These are phyloP conservation scores for Rhodotorula sp. DNA, from an alignment of 1,284 basidiomycete genomes.

Conservation along the genomic window DNA sequence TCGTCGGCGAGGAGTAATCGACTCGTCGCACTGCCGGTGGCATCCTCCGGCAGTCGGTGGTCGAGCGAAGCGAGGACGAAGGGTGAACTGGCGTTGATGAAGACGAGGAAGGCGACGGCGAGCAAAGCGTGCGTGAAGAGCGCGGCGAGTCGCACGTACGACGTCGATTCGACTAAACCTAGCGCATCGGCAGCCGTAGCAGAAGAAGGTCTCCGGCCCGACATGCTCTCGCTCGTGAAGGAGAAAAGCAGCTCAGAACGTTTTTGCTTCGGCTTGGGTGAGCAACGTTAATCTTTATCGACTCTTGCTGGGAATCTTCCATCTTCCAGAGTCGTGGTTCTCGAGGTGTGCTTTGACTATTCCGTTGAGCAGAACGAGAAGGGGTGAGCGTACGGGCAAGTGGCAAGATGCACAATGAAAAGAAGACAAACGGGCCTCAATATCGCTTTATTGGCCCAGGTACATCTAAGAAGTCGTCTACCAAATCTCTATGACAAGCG, in stretches of 20 bases:
- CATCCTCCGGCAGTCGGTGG: neutral
- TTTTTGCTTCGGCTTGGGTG: neutral
- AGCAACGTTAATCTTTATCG: neutral
- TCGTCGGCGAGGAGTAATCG: conserved; percentile 40
- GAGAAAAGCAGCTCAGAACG: neutral
- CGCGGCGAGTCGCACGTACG: conserved; percentile 8
- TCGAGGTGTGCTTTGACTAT: too few species aligned
- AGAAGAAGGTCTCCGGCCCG: neutral
- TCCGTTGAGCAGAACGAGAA: too few species aligned
- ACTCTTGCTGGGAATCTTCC: too few species aligned
- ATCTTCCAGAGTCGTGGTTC: too few species aligned
- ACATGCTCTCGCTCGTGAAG: neutral
- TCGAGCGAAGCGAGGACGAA: conserved; percentile 27
- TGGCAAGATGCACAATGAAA: too few species aligned
- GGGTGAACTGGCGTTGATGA: conserved; percentile 34
- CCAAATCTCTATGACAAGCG: too few species aligned
- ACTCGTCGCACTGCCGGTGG: conserved; percentile 18
- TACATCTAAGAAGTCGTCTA: too few species aligned
- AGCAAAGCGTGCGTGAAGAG: conserved; percentile 19
- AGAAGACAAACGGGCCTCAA: too few species aligned
- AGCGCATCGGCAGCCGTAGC: neutral
- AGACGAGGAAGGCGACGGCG: conserved; percentile 38
- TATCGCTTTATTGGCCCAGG: too few species aligned
- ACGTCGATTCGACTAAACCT: neutral
- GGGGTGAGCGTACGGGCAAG: too few species aligned